Base-by-base conservation (phyloP, 2,329 filamentous ascomycete genomes). In the Fonsecaea pugnacius region DNA sequence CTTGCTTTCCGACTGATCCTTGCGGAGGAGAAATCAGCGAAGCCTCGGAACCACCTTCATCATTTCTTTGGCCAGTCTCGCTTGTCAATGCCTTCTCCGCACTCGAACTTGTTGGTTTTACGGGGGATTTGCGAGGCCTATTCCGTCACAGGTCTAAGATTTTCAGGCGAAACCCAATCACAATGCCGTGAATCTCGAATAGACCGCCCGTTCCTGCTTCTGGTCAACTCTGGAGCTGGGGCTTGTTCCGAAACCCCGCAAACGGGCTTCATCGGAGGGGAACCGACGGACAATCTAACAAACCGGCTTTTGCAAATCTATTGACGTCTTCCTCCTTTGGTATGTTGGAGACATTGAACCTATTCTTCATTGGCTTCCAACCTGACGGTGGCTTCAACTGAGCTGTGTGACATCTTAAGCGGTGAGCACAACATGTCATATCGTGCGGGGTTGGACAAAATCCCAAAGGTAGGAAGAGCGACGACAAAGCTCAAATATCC, bases 401-500 rank as follows among this genome's bases (percentile, higher is more conserved):
- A 48, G 14, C 21, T 48, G 24, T 48, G 18, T 7, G 43, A 48
- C 21, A 14, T 14, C 12, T 18, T 21, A 48, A 48, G 43, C 24
- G 30, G 40, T 53, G 51, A 53, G 51, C 51, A 59, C 57, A 35
- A 40, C 46, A 51, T 36, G 21, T 33, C 24, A 36, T 33, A 14
- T 27, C 43, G 46, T 59, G 57, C 57, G 57, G 57, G 57, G 57
- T 59, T 32, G 1, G 27, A 58, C 38, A 18, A 24, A 21, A 43
- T 48, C 27, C 43, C 40, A 32, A 36, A 58, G 35, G 12, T 27
- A 43, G 53, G 53, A 24, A 9, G 21, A 56, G 40, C 38, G 32
- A 58, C 55, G 55, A 33, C 4, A 21, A 21, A 58, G 55, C 55
- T 58, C 30, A 58, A 58, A 58, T 58, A 58, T n/a, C 55, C n/a